phyloP scores from a whole-genome alignment of 768 basidiomycete genomes.

The Rhizopogon sp. region DNA sequence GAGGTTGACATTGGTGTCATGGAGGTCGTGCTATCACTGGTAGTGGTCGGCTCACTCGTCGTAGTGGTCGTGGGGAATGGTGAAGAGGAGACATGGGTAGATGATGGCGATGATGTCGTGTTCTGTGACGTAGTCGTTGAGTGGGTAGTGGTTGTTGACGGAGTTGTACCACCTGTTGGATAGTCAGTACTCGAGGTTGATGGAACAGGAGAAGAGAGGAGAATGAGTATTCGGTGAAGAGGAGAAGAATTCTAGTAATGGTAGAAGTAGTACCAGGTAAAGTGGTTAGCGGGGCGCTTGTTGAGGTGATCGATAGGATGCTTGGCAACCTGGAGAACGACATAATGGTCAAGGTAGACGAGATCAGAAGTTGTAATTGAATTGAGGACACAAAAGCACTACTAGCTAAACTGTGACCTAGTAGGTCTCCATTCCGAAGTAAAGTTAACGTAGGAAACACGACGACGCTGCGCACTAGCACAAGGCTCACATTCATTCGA shows the following conservation, averaged over 20 bases:
- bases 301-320: not conserved
- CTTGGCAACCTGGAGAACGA: too few relatives aligned
- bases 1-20: not conserved
- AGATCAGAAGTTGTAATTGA: too few relatives aligned
- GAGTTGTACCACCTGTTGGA: not conserved
- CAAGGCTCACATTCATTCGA: too few relatives aligned
- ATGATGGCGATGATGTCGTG: not conserved
- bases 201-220: conserved; percentile 3
- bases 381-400: too few relatives aligned
- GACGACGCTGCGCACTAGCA: too few relatives aligned
- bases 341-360: too few relatives aligned
- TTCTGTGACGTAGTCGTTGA: not conserved
- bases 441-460: too few relatives aligned
- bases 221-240: conserved; percentile 8
- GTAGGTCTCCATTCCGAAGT: too few relatives aligned
- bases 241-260: not conserved
- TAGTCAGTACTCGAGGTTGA: not conserved
- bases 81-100: not conserved
- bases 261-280: conserved; percentile 14
- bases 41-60: not conserved
- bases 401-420: too few relatives aligned
- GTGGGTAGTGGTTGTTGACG: conserved; percentile 3
- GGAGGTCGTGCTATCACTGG: not conserved
- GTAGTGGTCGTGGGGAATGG: not conserved
- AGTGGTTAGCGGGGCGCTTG: too few relatives aligned